Conservation (phyloP, 1,139 yeast species). For the Hemisphaericaspora xylanilytica region DNA sequence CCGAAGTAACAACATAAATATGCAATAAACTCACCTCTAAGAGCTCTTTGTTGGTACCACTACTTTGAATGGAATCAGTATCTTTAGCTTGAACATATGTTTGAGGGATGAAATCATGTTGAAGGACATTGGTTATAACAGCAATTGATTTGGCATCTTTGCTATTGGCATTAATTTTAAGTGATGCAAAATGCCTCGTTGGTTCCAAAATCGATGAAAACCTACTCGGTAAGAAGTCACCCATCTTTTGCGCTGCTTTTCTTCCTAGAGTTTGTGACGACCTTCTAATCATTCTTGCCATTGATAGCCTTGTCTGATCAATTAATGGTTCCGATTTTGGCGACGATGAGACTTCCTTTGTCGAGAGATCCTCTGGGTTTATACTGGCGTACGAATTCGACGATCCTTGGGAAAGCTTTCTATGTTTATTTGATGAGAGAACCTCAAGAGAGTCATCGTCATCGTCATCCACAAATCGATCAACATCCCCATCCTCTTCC, state of each 20-base stretch:
- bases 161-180: conserved; percentile 71
- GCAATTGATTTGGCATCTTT: conserved; percentile 65
- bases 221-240: conserved; percentile 79
- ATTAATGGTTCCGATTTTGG: conserved; percentile 57
- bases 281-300: conserved; percentile 63
- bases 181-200: conserved; percentile 88
- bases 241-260: conserved; percentile 85
- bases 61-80: conserved; percentile 14
- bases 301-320: conserved; percentile 67
- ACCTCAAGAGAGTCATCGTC: conserved; percentile 27
- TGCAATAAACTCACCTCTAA: conserved; percentile 53
- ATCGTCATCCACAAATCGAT: conserved; percentile 28
- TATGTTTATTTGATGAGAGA: conserved; percentile 26
- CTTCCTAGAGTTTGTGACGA: conserved; percentile 61
- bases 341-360: conserved; percentile 11
- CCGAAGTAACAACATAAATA: conserved; percentile 80
- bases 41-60: conserved; percentile 28
- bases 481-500: conserved; percentile 34
- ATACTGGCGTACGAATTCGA: conserved; percentile 38
- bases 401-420: conserved; percentile 43
- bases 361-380: conserved; percentile 31
- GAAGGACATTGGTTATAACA: conserved; percentile 48
- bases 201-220: conserved; percentile 89
- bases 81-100: conserved; percentile 26
- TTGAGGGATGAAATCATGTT: conserved; percentile 37